Percentiles rank a stretch among this genome's conserved stretches.
Conservation (phyloP, 192 early-diverging fungal genomes). For the Backusella psychrophila region DNA sequence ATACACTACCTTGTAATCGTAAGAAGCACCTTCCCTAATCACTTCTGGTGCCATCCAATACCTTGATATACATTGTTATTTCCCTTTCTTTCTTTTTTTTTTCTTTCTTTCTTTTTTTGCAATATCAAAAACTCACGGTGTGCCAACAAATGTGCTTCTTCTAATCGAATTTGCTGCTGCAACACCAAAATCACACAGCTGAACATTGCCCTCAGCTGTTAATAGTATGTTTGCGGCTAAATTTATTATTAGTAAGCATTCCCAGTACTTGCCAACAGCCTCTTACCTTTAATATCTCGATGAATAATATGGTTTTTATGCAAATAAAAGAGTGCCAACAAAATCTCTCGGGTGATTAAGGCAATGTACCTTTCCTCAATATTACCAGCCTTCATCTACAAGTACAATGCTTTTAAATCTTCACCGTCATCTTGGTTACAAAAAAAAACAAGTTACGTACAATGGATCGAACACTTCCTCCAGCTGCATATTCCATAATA, state of each 20-base stretch:
- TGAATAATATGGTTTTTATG: conserved; percentile 96
- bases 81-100: not conserved
- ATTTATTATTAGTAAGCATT: not conserved
- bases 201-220: conserved; percentile 86
- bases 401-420: not conserved
- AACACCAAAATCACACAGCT: conserved; percentile 97
- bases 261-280: not conserved
- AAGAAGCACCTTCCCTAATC: conserved; percentile 75
- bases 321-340: conserved; percentile 87
- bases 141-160: conserved; percentile 95
- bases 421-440: not conserved
- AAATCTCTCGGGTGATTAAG: conserved; percentile 85
- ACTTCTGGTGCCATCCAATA: conserved; percentile 92
- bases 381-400: conserved; percentile 71
- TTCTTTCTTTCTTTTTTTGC: not conserved
- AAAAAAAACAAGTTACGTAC: conserved; percentile 38
- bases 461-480: conserved; percentile 83
- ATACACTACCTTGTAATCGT: conserved; percentile 81
- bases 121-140: conserved; percentile 50
- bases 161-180: conserved; percentile 76
- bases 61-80: conserved; percentile 9
- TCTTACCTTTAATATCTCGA: conserved; percentile 92
- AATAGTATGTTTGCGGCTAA: conserved; percentile 85
- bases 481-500: conserved; percentile 97
- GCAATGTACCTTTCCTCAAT: conserved; percentile 91